A percentile compares a stretch with the other conserved stretches of the same genome.
Conservation (phyloP, 1,284 basidiomycete genomes). For the Pascua guehoae region DNA sequence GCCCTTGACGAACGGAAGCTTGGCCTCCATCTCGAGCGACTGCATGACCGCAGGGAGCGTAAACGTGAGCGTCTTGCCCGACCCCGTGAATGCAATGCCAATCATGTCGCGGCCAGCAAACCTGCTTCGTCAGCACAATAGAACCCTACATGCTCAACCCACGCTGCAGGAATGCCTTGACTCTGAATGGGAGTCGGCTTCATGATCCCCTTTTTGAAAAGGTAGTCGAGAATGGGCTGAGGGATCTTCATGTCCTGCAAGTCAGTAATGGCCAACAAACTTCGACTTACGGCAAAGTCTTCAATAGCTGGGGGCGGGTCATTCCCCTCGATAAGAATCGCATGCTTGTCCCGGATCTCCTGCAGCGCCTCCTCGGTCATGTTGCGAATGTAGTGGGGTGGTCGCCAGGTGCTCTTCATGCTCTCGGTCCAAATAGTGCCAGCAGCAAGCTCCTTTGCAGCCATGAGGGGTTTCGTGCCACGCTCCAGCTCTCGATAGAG, state of each 20-base stretch:
- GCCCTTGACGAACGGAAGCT: constrained; percentile 81
- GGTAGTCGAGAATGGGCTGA: constrained; percentile 70
- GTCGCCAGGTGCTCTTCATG: constrained; percentile 81
- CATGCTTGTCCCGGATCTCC: constrained; percentile 77
- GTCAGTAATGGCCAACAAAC: constrained; percentile 1
- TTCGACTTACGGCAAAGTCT: constrained; percentile 66
- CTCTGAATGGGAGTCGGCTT: constrained; percentile 93
- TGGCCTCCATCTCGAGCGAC: constrained; percentile 85
- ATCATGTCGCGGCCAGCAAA: constrained; percentile 90
- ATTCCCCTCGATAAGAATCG: constrained; percentile 88
- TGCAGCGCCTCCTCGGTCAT: constrained; percentile 67
- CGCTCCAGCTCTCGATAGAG: constrained; percentile 89
- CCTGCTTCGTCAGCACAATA: constrained; percentile 47
- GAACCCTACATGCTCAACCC: constrained; percentile 40
- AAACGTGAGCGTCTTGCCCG: constrained; percentile 87
- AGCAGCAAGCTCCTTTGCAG: constrained; percentile 86
- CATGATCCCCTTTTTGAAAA: constrained; percentile 79
- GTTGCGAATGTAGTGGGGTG: constrained; percentile 77
- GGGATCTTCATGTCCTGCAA: constrained; percentile 96
- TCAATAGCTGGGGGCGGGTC: constrained; percentile 88
- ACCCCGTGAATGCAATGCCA: constrained; percentile 91
- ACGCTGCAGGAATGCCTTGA: constrained; percentile 94
- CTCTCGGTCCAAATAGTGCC: constrained; percentile 88
- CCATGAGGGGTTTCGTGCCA: constrained; percentile 77
- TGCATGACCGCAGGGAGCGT: constrained; percentile 93